Percentiles rank a stretch among this genome's conserved stretches.
These are phyloP conservation scores for Lathyrus tuberosus DNA, from an alignment of 306 rosid genomes.

Conservation along the genomic window DNA sequence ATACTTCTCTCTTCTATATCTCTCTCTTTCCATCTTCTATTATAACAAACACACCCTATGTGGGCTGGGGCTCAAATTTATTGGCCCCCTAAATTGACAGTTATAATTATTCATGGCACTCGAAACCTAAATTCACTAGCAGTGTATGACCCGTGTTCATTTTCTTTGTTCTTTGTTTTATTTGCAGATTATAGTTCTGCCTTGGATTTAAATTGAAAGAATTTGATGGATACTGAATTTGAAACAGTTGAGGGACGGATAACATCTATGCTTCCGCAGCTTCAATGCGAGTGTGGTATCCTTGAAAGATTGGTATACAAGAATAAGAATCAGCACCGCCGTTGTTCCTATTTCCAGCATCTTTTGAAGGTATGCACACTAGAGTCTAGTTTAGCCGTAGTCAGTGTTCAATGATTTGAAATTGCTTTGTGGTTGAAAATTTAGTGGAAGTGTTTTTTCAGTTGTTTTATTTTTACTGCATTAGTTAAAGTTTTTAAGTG, in stretches of 20 bases:
- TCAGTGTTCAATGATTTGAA: neutral
- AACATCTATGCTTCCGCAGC: slow-evolving; percentile 62
- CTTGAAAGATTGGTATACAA: slow-evolving; percentile 75
- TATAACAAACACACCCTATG: too few species aligned
- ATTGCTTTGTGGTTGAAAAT: slow-evolving; percentile 4
- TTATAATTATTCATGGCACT: too few species aligned
- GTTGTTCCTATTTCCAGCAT: slow-evolving; percentile 70
- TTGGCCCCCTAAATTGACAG: too few species aligned
- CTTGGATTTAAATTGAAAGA: too few species aligned
- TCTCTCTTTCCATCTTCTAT: too few species aligned
- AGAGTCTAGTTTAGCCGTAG: neutral
- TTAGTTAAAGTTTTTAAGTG: neutral
- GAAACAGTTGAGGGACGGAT: slow-evolving; percentile 64
- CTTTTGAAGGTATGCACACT: slow-evolving; percentile 65
- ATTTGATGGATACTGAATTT: slow-evolving; percentile 56
- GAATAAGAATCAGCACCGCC: slow-evolving; percentile 95
- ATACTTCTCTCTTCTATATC: too few species aligned
- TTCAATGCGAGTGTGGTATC: slow-evolving; percentile 64
- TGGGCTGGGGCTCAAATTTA: too few species aligned
- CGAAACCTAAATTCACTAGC: too few species aligned
- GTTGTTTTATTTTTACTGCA: neutral
- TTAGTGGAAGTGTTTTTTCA: neutral
- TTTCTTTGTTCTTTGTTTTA: too few species aligned
- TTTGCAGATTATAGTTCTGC: too few species aligned
- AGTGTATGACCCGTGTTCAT: too few species aligned